Base-by-base conservation (phyloP, 768 basidiomycete species). In the Cyathus striatus region DNA sequence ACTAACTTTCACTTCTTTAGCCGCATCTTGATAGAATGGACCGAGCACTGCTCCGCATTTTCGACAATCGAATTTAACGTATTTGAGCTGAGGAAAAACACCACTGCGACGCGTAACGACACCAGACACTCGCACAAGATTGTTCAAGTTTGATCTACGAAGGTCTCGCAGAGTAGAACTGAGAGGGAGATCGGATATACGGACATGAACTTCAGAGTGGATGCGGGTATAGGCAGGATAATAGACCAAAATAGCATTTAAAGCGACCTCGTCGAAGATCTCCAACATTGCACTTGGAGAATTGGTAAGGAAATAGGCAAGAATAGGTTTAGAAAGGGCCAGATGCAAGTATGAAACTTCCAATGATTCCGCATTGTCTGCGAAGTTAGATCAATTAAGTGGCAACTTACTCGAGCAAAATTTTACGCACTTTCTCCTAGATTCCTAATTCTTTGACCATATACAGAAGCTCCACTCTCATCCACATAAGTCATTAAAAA, bases 1-100 rank as follows among this genome's bases (percentile, higher is more conserved):
- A 56, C 87, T 93, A 61, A 98, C 86, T 63, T 78, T 89, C 44
- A 98, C 83, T 61, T 99, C 96, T 64, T 81, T 88, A 26, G 85
- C 86, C 5, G 92, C 90, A 63, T 98, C 96, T 70, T 99, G 96
- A 61, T 92, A 95, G 71, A 98, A 98, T 1, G 96, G 96, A 12
- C 96, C 96, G 13, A 98, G 73, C 21, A 90, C 81, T n/a, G 83
- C 87, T 14, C 87, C 86, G 54, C 96, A 99, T 61, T 95, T 97
- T 43, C 78, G 77, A 64, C 96, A 99, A 61, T 98, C 92, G 55
- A 99, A 99, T 61, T 97, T 98, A 62, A 99, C 94, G 57, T 97
- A 96, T 68, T 99, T 98, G 46, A 99, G 70, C 62, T 99, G 96
- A n/a, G 96, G 96, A 65, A 98, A 98, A 7, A 99, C 94, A 7